Percentiles rank a stretch among this genome's conserved stretches.
Evolutionary conservation across 2,329 filamentous ascomycete genomes (phyloP).

Genomic region (Cladobotryum mycophilum): DNA sequence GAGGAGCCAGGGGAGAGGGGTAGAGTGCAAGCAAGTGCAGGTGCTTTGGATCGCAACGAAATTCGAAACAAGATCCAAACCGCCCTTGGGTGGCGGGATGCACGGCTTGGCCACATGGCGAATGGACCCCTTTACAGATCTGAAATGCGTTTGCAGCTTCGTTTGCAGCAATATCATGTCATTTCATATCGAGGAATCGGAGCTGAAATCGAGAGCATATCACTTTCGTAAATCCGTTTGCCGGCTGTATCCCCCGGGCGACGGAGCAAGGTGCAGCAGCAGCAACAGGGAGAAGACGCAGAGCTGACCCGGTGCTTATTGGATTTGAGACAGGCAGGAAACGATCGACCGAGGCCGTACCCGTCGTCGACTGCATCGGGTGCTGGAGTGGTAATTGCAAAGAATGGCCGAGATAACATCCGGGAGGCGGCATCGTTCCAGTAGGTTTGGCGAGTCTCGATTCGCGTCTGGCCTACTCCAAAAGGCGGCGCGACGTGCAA

Average conservation of each 20-base stretch:
- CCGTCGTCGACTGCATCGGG: slow-evolving; percentile 1
- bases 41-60: slow-evolving; percentile 7
- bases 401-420: background rate
- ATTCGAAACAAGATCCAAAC: slow-evolving; percentile 13
- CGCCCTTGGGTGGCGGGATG: slow-evolving; percentile 3
- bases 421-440: slow-evolving; percentile 2
- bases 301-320: too few relatives aligned
- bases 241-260: too few relatives aligned
- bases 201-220: too few relatives aligned
- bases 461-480: background rate
- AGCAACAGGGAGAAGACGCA: too few relatives aligned
- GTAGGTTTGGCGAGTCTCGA: background rate
- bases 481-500: too few relatives aligned
- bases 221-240: too few relatives aligned
- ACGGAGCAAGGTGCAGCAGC: too few relatives aligned
- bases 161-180: too few relatives aligned
- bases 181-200: background rate
- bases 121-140: background rate
- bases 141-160: too few relatives aligned
- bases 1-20: slow-evolving; percentile 9
- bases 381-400: too few relatives aligned
- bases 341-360: too few relatives aligned
- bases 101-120: slow-evolving; percentile 12
- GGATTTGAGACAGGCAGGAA: too few relatives aligned
- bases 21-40: background rate